Conservation (phyloP, 2,329 filamentous ascomycete genomes). For the Nigrospora sphaerica region DNA sequence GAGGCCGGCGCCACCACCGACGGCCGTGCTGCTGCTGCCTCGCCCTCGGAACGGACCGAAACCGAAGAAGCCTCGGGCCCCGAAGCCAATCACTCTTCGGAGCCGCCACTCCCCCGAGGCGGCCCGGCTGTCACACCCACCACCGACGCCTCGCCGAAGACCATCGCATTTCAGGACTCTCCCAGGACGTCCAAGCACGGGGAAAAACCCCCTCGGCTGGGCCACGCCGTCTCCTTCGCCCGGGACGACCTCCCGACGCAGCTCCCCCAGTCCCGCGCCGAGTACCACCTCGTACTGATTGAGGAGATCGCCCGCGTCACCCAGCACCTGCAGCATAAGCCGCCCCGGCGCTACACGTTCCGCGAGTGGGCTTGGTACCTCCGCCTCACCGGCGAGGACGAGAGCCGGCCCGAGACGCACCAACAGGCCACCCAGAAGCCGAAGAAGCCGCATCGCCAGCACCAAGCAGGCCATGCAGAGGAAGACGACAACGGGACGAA, state of each 20-base stretch:
- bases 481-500: constrained; percentile 13
- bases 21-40: neutral
- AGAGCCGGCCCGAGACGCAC: constrained; percentile 43
- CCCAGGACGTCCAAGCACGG: neutral
- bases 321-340: constrained; percentile 50
- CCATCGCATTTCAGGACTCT: neutral
- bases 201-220: neutral
- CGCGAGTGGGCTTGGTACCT: constrained; percentile 86
- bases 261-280: constrained; percentile 31
- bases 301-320: constrained; percentile 63
- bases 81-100: too few relatives aligned
- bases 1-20: neutral
- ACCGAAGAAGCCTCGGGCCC: neutral
- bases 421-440: constrained; percentile 21
- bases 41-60: neutral
- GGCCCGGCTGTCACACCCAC: too few relatives aligned
- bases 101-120: too few relatives aligned
- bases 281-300: constrained; percentile 61
- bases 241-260: constrained; percentile 30
- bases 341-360: constrained; percentile 64
- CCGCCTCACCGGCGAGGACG: constrained; percentile 64
- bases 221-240: constrained; percentile 7
- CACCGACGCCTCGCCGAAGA: neutral
- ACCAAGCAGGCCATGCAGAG: neutral
- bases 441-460: neutral